Base-by-base conservation (phyloP, 2,329 filamentous ascomycete genomes). In the Trichoderma afroharzianum region DNA sequence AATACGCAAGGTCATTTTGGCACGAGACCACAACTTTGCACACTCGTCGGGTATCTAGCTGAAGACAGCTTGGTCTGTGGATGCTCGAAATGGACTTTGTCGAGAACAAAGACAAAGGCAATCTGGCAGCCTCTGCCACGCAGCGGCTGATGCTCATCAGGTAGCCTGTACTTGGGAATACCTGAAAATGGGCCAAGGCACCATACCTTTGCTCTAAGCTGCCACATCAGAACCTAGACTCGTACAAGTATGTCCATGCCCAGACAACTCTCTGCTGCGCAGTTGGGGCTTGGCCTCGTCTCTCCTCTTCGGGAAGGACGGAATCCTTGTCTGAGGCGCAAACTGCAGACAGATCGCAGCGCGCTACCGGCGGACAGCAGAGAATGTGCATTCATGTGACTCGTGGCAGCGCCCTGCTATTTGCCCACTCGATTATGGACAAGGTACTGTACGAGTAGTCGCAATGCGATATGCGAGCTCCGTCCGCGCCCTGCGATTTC, bases 231-330 rank as follows among this genome's bases (percentile, higher is more conserved):
- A n/a, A 59, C 32, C 57, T 59, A n/a, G 57, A 21, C 57, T 59
- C 57, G 28, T 24, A 59, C 57, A 67, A 30, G 21, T 53, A 24
- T 53, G 43, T 21, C 43, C 43, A 50, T 50, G 43, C 43, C 43
- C 43, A 32, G 24, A 66, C 18, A 21, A n/a, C 43, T 50, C 12
- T 28, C 36, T 36, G 63, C 50, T 55, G 63, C 58, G 61, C 36
- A 47, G 58, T 24, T n/a, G 9, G 36, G 63, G 33, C 64, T 58
- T 58, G 64, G 64, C 64, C 30, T 68, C 64, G 32, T 68, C 66
- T 68, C 57, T 62, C 66, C 66, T 61, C 66, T 68, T 61, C 66
- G 66, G 66, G 66, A 68, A 68, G 66, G 66, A 61, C 66, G 66
- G 66, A 68, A 68, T 62, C 63, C 57, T 53, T 50, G 57, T 62